Conservation (phyloP, 352 stramenopile genomes). For the Phytophthora multivora region DNA sequence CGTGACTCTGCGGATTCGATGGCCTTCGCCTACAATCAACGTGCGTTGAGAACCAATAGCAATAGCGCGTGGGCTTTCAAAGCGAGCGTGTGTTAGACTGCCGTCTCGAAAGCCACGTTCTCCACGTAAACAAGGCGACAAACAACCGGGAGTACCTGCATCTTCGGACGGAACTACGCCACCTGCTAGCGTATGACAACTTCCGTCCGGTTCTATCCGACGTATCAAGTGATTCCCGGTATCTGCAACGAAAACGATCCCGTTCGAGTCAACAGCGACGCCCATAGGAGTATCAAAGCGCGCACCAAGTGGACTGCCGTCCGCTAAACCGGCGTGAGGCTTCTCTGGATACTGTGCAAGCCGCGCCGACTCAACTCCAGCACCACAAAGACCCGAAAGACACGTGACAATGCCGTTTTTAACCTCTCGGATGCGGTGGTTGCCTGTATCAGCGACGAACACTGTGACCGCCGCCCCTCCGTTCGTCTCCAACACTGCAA, state of each 20-base stretch:
- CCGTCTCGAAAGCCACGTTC: conserved; percentile 89
- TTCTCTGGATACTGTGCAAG: conserved; percentile 37
- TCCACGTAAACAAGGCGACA: conserved; percentile 90
- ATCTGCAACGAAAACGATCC: conserved; percentile 94
- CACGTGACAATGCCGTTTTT: conserved; percentile 76
- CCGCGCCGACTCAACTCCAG: conserved; percentile 65
- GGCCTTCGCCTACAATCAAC: conserved; percentile 90
- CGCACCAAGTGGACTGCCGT: conserved; percentile 77
- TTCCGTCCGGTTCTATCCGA: conserved; percentile 70
- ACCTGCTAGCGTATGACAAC: conserved; percentile 69
- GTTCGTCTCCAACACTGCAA: conserved; percentile 64
- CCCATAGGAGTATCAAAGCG: conserved; percentile 94
- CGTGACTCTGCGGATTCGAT: conserved; percentile 88
- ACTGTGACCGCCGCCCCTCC: conserved; percentile 39
- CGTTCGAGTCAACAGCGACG: conserved; percentile 77
- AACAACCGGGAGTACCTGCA: conserved; percentile 82
- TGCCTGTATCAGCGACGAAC: conserved; percentile 82
- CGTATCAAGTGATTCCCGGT: conserved; percentile 96
- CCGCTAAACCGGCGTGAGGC: conserved; percentile 88
- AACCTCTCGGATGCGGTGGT: conserved; percentile 84
- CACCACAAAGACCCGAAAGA: conserved; percentile 88
- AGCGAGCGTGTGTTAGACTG: conserved; percentile 84
- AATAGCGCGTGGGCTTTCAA: conserved; percentile 94
- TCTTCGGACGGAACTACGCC: conserved; percentile 58
- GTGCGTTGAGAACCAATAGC: conserved; percentile 79